Evolutionary conservation across 192 early-diverging fungal species (phyloP), one percentile per base, ranked within the genome.

Genomic region (Coemansia sp.): DNA sequence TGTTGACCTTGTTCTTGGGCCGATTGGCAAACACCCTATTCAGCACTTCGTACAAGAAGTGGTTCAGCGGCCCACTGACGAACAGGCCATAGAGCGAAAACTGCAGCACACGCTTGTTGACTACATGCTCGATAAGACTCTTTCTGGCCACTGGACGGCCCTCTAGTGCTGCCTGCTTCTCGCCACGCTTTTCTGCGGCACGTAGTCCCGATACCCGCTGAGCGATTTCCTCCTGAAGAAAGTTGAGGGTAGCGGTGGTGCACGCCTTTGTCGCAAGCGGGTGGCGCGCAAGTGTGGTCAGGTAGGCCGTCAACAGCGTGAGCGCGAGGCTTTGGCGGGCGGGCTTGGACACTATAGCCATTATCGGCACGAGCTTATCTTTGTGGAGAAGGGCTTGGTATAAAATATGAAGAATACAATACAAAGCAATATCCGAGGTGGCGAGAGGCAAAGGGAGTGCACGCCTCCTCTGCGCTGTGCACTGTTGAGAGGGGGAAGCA

Each of bases 31-130:
- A 91, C 32, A 84, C 77, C 56, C 80, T 86, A 59, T 86, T 85
- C 63, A 93, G 68, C 35, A 81, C 53, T 41, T 85, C 84, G 77
- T 89, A 95, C 57, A 93, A 62, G 32, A 79, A 78, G 61, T 95
- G 93, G 26, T 84, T 86, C 51, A 95, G 69, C 41, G 93, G 93
- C 10, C 90, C 93, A 45, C 82, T 83, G 56, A 95, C 67, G 39
- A 88, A 70, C 50, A 90, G 73, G 43, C 92, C 91, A 58, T 91
- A 91, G 22, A 85, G 80, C 31, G 87, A 81, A 86, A 95, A 92
- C 70, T 91, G 85, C 34, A 88, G 70, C 40, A 88, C 78, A 37
- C 81, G 81, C 51, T 81, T 80, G 79, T 87, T 81, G 49, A 85
- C 63, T 8, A 63, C 31, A 10, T 52, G 48, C 54, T 67, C 56